Base-by-base conservation (phyloP, 768 basidiomycete genomes). In the Coprinopsis sp. region DNA sequence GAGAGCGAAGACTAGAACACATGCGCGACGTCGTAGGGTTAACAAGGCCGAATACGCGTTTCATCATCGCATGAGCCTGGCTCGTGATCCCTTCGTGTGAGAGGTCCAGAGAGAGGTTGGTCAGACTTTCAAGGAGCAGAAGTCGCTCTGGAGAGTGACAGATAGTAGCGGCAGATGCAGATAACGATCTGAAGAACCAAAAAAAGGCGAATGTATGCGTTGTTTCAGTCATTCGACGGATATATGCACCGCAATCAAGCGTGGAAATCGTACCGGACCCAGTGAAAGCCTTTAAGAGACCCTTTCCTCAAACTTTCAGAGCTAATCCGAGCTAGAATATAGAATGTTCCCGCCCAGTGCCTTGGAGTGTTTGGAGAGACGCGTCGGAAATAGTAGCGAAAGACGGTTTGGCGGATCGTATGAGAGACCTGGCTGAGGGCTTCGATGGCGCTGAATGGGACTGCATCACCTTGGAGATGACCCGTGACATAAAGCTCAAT, bases 1-100 rank as follows among this genome's bases (percentile, higher is more conserved):
- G 63, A 4, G 66, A 67, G 14, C 68, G 73, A 36, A 87, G 55
- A 34, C 63, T 66, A 3, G 19, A 3, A 24, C 7, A 38, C 8
- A 38, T 27, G n/a, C 6, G 16, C 11, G 37, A 3, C n/a, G 25
- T 1, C 14, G 16, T 12, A 28, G 45, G 14, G 25, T 38, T 28
- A 5, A 37, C 28, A 28, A 27, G 13, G 36, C 12, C 10, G 24
- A 36, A n/a, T 7, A 46, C 3, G 12, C 28, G n/a, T 33, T 34
- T 7, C 18, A 7, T 33, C 10, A 23, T 45, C 19, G 44, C 3
- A 5, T 28, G 33, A 4, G 18, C 24, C 24, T 49, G 48, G 21
- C 41, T 49, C 28, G 43, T 43, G 13, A 49, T 25, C 8, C 48
- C 48, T 44, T 49, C 41, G 33, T 34, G 18, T 28, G n/a, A 22